Conservation (phyloP, 768 basidiomycete species). For the Nidularia pulvinata region DNA sequence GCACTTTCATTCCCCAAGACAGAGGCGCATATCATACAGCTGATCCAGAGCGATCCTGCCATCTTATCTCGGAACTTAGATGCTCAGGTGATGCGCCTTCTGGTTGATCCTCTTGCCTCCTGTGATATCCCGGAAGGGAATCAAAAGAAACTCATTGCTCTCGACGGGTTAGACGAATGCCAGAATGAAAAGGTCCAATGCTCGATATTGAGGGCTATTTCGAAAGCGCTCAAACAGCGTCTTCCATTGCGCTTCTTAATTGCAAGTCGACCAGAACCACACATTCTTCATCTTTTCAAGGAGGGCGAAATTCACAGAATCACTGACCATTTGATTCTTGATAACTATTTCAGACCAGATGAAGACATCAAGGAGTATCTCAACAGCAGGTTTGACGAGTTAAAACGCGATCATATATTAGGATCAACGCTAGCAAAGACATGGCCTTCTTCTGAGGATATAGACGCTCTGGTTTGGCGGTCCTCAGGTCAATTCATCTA, state of each 20-base stretch:
- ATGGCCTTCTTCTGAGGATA: slow-evolving; percentile 13
- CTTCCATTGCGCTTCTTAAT: slow-evolving; percentile 19
- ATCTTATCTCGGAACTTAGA: slow-evolving; percentile 17
- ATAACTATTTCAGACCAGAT: slow-evolving; percentile 5
- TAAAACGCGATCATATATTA: neutral
- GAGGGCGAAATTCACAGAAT: neutral
- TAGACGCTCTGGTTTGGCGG: slow-evolving; percentile 10
- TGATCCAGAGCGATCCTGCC: slow-evolving; percentile 3
- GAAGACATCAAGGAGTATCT: slow-evolving; percentile 14
- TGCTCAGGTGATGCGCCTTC: no score
- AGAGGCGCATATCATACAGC: slow-evolving; percentile 1
- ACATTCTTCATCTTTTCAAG: slow-evolving; percentile 9
- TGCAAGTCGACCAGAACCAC: slow-evolving; percentile 20
- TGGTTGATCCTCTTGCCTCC: no score
- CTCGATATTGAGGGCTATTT: slow-evolving; percentile 8
- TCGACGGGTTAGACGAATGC: slow-evolving; percentile 14
- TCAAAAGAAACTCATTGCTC: no score
- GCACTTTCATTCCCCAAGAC: slow-evolving; percentile 2
- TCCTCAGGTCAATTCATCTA: slow-evolving; percentile 23
- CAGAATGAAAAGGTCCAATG: slow-evolving; percentile 4
- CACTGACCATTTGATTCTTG: slow-evolving; percentile 2
- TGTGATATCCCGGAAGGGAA: no score
- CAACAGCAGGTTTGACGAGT: slow-evolving; percentile 3
- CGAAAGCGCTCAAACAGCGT: neutral
- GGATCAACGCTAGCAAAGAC: neutral